phyloP scores from a whole-genome alignment of 73 alveolate genomes.

The Tetrahymena elliotti region DNA sequence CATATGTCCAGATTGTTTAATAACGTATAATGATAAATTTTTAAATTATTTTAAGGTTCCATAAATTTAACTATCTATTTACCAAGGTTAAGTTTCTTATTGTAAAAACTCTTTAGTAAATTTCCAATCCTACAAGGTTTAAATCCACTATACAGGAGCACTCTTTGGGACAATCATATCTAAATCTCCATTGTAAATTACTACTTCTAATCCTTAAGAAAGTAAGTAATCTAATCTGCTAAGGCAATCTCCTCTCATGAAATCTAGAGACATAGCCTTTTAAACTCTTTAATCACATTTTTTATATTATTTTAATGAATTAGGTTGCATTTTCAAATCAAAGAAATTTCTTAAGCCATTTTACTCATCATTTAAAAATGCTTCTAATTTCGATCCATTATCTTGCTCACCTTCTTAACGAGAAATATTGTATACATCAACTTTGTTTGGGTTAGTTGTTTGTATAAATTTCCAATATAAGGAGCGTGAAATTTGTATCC shows the following conservation, averaged over 20 bases:
- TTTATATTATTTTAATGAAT: background rate
- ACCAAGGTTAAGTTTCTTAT: background rate
- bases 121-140: background rate
- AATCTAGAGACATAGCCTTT: conserved; percentile 13
- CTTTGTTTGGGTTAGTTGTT: background rate
- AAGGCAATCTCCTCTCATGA: conserved; percentile 25
- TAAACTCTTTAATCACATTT: conserved; percentile 10
- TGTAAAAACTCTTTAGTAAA: background rate
- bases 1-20: conserved; percentile 32
- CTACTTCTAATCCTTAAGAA: background rate
- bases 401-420: background rate
- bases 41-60: conserved; percentile 15
- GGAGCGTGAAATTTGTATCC: conserved; percentile 1
- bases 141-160: conserved; percentile 16
- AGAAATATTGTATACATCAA: background rate
- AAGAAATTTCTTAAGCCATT: background rate
- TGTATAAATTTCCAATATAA: background rate
- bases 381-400: background rate
- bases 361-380: conserved; percentile 7
- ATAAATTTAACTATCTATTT: background rate
- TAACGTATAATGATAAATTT: background rate
- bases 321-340: background rate
- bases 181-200: conserved; percentile 23
- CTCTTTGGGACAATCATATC: conserved; percentile 21
- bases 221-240: conserved; percentile 7